phyloP scores from a whole-genome alignment of 768 basidiomycete genomes.

The Collybia mongolica region DNA sequence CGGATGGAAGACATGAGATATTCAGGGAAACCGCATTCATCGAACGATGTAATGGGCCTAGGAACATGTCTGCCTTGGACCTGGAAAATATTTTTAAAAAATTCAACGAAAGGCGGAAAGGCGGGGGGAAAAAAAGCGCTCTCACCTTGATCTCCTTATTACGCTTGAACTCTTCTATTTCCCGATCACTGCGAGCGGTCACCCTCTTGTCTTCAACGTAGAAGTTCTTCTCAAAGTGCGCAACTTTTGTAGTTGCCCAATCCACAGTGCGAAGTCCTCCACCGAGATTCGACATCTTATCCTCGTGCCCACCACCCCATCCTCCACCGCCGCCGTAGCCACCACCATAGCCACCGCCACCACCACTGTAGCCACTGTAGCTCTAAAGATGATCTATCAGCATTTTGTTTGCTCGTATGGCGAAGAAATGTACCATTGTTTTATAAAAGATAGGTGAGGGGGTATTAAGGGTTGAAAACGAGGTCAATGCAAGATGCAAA shows the following conservation, averaged over 20 bases:
- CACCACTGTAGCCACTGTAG: slow-evolving; percentile 43
- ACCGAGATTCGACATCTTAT: slow-evolving; percentile 82
- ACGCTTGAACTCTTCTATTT: slow-evolving; percentile 85
- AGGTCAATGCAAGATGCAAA: slow-evolving; percentile 16
- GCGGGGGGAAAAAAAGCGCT: not conserved
- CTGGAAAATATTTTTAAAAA: slow-evolving; percentile 32
- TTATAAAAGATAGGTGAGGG: slow-evolving; percentile 15
- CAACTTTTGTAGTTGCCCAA: slow-evolving; percentile 73
- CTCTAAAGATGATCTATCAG: slow-evolving; percentile 27
- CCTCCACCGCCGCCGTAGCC: slow-evolving; percentile 51
- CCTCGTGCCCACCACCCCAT: slow-evolving; percentile 54
- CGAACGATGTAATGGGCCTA: slow-evolving; percentile 87
- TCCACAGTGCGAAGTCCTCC: slow-evolving; percentile 81
- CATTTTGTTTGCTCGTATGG: not conserved
- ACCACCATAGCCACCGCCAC: slow-evolving; percentile 38
- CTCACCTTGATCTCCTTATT: slow-evolving; percentile 84
- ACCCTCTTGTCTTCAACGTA: slow-evolving; percentile 91
- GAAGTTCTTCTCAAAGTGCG: slow-evolving; percentile 97
- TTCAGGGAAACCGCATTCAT: slow-evolving; percentile 95
- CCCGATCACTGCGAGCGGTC: slow-evolving; percentile 70
- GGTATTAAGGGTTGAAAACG: slow-evolving; percentile 15
- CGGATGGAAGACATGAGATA: slow-evolving; percentile 93
- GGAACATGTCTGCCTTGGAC: slow-evolving; percentile 89
- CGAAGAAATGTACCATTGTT: slow-evolving; percentile 22
- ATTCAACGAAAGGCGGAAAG: slow-evolving; percentile 1